Conservation (phyloP, 352 stramenopile genomes). For the Phytophthora crassamura region DNA sequence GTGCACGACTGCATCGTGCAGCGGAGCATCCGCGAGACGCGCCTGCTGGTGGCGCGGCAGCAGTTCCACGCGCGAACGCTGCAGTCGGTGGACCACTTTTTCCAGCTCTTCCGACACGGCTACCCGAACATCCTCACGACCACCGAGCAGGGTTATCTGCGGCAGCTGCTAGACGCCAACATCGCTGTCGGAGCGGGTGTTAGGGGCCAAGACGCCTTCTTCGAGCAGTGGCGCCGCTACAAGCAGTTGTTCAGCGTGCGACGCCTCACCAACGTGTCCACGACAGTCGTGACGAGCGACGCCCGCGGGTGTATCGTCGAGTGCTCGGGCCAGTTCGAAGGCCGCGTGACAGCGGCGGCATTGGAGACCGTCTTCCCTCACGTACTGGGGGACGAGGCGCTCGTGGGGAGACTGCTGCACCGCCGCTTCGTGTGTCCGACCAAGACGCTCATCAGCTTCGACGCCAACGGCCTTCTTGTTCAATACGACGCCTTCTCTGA, state of each 20-base stretch:
- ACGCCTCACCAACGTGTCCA: conserved; percentile 24
- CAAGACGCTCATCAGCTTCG: conserved; percentile 42
- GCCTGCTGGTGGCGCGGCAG: conserved; percentile 28
- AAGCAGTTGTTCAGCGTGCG: conserved; percentile 46
- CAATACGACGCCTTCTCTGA: conserved; percentile 45
- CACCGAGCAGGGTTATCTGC: conserved; percentile 31
- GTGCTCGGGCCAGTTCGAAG: conserved; percentile 39
- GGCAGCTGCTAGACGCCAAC: conserved; percentile 25
- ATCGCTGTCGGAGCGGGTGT: conserved; percentile 27
- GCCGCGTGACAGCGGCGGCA: conserved; percentile 23
- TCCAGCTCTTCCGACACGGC: conserved; percentile 39
- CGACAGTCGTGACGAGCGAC: conserved; percentile 31
- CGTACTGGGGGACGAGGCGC: conserved; percentile 17
- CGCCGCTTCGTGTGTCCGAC: conserved; percentile 39
- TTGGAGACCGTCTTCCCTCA: conserved; percentile 37
- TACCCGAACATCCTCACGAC: conserved; percentile 12
- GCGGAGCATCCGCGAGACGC: conserved; percentile 31
- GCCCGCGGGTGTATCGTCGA: conserved; percentile 35
- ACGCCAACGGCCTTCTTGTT: conserved; percentile 25
- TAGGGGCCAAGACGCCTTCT: conserved; percentile 31
- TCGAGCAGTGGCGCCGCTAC: conserved; percentile 57
- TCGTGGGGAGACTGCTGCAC: conserved; percentile 21
- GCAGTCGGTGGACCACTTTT: conserved; percentile 37
- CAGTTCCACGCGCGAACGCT: conserved; percentile 39
- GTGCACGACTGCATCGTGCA: conserved; percentile 32